These are phyloP conservation scores for Podospora pseudopauciseta DNA, from an alignment of 495 filamentous ascomycete species.

Conservation along the genomic window DNA sequence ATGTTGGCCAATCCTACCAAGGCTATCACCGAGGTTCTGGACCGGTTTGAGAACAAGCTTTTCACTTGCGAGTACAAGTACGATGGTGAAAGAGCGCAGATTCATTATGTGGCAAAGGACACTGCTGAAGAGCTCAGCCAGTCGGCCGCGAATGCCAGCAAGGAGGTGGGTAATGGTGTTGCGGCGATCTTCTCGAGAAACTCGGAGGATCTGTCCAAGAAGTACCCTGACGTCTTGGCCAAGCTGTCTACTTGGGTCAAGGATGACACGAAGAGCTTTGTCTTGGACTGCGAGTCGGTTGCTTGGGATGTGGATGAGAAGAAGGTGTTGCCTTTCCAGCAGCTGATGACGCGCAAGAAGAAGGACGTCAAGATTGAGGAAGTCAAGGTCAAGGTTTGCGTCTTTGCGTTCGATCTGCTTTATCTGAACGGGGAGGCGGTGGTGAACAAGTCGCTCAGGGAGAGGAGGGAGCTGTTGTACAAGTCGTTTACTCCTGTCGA, in stretches of 20 bases:
- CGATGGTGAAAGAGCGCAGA: constrained; percentile 94
- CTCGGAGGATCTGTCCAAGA: constrained; percentile 93
- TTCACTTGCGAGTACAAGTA: constrained; percentile 99
- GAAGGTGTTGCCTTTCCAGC: constrained; percentile 93
- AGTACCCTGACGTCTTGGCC: constrained; percentile 90
- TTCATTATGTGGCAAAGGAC: constrained; percentile 91
- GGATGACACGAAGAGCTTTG: constrained; percentile 83
- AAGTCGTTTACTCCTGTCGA: constrained; percentile 70
- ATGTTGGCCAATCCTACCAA: constrained; percentile 99
- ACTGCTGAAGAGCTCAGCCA: constrained; percentile 55
- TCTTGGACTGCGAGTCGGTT: constrained; percentile 97
- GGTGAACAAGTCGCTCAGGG: constrained; percentile 80
- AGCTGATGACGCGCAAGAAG: constrained; percentile 94
- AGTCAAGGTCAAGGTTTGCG: constrained; percentile 94
- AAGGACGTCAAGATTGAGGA: constrained; percentile 98
- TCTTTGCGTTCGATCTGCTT: constrained; percentile 93
- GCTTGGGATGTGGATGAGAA: constrained; percentile 92
- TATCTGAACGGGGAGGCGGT: constrained; percentile 91
- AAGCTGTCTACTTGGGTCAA: constrained; percentile 90
- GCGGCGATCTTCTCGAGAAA: constrained; percentile 94
- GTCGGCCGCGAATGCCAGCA: constrained; percentile 47
- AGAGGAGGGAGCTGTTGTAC: constrained; percentile 74
- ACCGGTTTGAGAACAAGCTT: constrained; percentile 90
- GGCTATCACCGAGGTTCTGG: constrained; percentile 96
- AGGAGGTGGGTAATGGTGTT: constrained; percentile 59